Evolutionary conservation across 345 rosid species (phyloP).

Genomic region (Litchi chinensis): DNA sequence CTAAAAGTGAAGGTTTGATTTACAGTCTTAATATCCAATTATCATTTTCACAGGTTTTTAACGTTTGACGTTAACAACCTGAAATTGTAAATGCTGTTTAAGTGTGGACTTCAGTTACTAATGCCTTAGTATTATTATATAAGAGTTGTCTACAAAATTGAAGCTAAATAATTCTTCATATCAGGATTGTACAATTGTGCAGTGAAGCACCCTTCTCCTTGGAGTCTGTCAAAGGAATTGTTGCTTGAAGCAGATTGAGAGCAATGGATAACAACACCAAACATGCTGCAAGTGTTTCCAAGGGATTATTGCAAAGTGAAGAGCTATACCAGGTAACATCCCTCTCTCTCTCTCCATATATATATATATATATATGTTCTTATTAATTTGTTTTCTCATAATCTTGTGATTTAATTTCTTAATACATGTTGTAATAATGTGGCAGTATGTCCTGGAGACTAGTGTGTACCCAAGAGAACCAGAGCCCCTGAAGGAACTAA

Average conservation of each 20-base stretch:
- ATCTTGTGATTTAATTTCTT: background rate
- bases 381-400: background rate
- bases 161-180: background rate
- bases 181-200: background rate
- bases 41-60: too few relatives aligned
- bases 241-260: constrained; percentile 8
- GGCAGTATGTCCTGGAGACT: constrained; percentile 35
- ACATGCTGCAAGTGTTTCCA: constrained; percentile 11
- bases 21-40: too few relatives aligned
- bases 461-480: constrained; percentile 76
- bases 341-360: background rate
- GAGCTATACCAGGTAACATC: constrained; percentile 51
- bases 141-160: background rate
- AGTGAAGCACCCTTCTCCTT: background rate
- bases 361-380: background rate
- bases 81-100: background rate
- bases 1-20: too few relatives aligned
- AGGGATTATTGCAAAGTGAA: constrained; percentile 52
- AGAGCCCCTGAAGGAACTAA: constrained; percentile 63
- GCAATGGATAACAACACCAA: constrained; percentile 34
- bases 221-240: background rate
- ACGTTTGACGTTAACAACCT: background rate
- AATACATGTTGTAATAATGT: background rate
- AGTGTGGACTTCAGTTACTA: background rate
- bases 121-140: too few relatives aligned